phyloP scores from a whole-genome alignment of 2,329 filamentous ascomycete genomes.

The Calonectria honghensis region DNA sequence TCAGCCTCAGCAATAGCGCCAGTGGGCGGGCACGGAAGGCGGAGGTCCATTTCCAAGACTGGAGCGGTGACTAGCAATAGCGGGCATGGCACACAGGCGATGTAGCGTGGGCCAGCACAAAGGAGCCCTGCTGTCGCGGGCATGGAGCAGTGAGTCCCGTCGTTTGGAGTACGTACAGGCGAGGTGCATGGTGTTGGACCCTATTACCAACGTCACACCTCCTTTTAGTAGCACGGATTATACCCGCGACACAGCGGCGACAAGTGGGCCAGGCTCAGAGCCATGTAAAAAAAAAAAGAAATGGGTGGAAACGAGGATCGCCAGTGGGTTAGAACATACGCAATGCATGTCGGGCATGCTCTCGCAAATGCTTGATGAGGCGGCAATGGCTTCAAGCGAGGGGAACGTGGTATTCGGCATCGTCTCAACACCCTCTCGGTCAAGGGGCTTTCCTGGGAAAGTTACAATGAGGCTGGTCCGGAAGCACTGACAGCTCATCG shows the following conservation, averaged over 20 bases:
- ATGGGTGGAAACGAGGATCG: slow-evolving; percentile 50
- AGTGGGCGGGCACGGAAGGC: slow-evolving; percentile 40
- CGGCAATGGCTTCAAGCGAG: slow-evolving; percentile 34
- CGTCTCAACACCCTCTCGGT: slow-evolving; percentile 3
- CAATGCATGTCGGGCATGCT: slow-evolving; percentile 40
- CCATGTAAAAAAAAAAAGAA: slow-evolving; percentile 23
- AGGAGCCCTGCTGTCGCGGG: slow-evolving; percentile 30
- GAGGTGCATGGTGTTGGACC: slow-evolving; percentile 28
- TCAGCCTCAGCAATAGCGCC: slow-evolving; percentile 43
- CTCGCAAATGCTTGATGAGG: slow-evolving; percentile 35
- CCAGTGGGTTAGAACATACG: slow-evolving; percentile 45
- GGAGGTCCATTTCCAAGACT: slow-evolving; percentile 31
- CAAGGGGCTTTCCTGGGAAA: slow-evolving; percentile 43
- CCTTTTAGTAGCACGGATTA: slow-evolving; percentile 53
- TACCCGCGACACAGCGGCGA: slow-evolving; percentile 47
- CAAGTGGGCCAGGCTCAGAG: slow-evolving; percentile 35
- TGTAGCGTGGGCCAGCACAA: slow-evolving; percentile 34
- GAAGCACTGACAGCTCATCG: slow-evolving; percentile 44
- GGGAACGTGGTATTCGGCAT: slow-evolving; percentile 27
- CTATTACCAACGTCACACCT: slow-evolving; percentile 46
- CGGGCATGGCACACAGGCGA: slow-evolving; percentile 35
- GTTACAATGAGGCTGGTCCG: slow-evolving; percentile 44
- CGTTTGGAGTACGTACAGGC: slow-evolving; percentile 13
- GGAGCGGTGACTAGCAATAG: slow-evolving; percentile 43
- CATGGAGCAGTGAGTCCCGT: slow-evolving; percentile 11